phyloP scores from a whole-genome alignment of 495 filamentous ascomycete genomes.

The Physcia stellaris region DNA sequence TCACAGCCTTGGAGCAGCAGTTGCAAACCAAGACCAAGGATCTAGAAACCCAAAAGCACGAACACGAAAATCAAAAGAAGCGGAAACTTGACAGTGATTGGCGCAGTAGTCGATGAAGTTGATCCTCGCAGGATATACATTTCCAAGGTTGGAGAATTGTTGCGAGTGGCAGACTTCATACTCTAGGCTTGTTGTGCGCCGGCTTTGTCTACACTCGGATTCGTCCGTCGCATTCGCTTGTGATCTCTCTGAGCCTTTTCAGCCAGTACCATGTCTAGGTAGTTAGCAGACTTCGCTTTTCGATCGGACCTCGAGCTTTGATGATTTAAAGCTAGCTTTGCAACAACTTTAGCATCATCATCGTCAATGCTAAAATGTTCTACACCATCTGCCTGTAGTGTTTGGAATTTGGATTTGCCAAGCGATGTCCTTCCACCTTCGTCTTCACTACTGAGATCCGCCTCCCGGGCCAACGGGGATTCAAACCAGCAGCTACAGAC shows the following conservation, averaged over 20 bases:
- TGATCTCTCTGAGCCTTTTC: slow-evolving; percentile 38
- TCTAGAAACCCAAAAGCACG: too few species aligned
- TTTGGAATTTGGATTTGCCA: slow-evolving; percentile 26
- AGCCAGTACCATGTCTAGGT: slow-evolving; percentile 36
- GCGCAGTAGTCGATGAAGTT: too few species aligned
- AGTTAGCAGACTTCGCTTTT: slow-evolving; percentile 18
- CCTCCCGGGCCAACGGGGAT: too few species aligned
- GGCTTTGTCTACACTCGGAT: slow-evolving; percentile 3
- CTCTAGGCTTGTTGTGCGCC: not conserved
- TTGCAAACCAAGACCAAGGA: too few species aligned
- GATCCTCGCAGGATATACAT: too few species aligned
- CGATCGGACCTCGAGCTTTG: slow-evolving; percentile 1
- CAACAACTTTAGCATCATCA: slow-evolving; percentile 7
- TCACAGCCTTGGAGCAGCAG: too few species aligned
- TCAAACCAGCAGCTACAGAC: too few species aligned
- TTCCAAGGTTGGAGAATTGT: too few species aligned
- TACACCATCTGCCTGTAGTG: slow-evolving; percentile 6
- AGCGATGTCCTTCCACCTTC: slow-evolving; percentile 46
- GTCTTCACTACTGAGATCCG: slow-evolving; percentile 41
- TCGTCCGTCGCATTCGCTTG: slow-evolving; percentile 42
- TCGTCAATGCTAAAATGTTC: slow-evolving; percentile 1
- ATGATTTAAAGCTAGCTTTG: not conserved
- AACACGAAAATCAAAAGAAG: too few species aligned
- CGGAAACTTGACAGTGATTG: too few species aligned
- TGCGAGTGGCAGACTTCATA: too few species aligned